These are phyloP conservation scores for Exophiala phaeomuriformis DNA, from an alignment of 2,329 filamentous ascomycete species.

Conservation along the genomic window DNA sequence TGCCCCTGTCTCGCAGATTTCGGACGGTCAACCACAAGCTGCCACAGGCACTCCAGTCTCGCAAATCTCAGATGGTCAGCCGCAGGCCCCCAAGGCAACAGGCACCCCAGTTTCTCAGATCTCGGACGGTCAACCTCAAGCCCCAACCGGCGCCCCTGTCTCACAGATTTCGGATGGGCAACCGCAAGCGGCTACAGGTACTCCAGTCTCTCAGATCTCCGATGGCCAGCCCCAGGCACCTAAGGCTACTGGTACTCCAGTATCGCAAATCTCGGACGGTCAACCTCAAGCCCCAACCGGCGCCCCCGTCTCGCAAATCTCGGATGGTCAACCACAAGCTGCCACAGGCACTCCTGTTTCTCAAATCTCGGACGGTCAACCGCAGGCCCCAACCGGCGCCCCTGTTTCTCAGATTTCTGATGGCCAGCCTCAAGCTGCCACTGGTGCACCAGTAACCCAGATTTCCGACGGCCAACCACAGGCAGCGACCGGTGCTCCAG, in stretches of 20 bases:
- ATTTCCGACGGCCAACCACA: no score
- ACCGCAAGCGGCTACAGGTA: slow-evolving; percentile 33
- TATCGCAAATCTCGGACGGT: slow-evolving; percentile 27
- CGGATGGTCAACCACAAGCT: slow-evolving; percentile 14
- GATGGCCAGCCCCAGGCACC: slow-evolving; percentile 34
- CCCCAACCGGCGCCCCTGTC: slow-evolving; percentile 9
- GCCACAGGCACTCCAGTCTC: slow-evolving; percentile 23
- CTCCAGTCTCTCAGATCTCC: slow-evolving; percentile 12
- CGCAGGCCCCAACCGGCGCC: slow-evolving; percentile 23
- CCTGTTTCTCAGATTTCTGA: background rate
- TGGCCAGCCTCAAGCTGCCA: no score
- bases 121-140: slow-evolving; percentile 34
- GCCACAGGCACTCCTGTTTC: no score
- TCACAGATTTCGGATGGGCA: slow-evolving; percentile 45
- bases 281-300: slow-evolving; percentile 28
- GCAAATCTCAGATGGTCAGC: slow-evolving; percentile 45
- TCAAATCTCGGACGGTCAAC: background rate
- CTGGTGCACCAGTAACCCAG: no score
- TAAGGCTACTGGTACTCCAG: background rate
- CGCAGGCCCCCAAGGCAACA: slow-evolving; percentile 32
- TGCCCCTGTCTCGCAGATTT: slow-evolving; percentile 6
- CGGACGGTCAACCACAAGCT: slow-evolving; percentile 21
- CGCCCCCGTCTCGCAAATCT: slow-evolving; percentile 10
- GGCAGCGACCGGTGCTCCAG: no score
- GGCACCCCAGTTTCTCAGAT: slow-evolving; percentile 11